Conservation (phyloP, 2,329 filamentous ascomycete species). For the Trichoderma simmonsii region DNA sequence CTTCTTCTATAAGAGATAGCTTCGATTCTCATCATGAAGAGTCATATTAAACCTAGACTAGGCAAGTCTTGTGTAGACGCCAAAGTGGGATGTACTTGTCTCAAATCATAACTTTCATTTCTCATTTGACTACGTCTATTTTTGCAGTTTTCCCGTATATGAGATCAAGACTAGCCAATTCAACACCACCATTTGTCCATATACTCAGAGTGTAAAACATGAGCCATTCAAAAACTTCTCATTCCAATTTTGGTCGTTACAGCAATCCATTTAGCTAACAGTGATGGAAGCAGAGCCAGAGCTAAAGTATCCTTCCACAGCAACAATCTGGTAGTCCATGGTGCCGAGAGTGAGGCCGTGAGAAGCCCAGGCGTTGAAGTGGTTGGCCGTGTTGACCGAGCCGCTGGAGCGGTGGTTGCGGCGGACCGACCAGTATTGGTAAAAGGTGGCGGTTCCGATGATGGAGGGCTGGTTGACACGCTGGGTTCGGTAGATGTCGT, state of each 20-base stretch:
- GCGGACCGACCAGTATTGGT: constrained; percentile 16
- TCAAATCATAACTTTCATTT: background rate
- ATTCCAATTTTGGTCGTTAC: background rate
- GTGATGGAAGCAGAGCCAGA: constrained; percentile 1
- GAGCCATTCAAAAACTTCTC: background rate
- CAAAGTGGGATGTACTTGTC: background rate
- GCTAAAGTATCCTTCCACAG: constrained; percentile 12
- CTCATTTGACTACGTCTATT: background rate
- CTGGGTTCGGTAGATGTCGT: constrained; percentile 14
- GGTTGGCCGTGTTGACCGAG: constrained; percentile 13
- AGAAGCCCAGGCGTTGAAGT: constrained; percentile 4
- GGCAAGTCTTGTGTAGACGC: background rate
- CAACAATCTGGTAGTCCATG: constrained; percentile 12
- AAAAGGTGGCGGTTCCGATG: constrained; percentile 13
- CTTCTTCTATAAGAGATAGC: too few species aligned
- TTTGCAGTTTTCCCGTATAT: background rate
- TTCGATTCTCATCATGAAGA: too few species aligned
- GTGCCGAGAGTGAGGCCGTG: background rate
- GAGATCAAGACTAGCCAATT: background rate
- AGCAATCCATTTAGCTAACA: background rate
- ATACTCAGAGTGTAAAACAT: background rate
- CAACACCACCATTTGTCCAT: background rate
- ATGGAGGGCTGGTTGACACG: constrained; percentile 16
- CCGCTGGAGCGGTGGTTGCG: constrained; percentile 15
- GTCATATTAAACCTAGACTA: too few species aligned